Percentiles rank a stretch among this genome's conserved stretches.
Conservation (phyloP, 2,329 filamentous ascomycete species). For the Botryotinia convoluta region DNA sequence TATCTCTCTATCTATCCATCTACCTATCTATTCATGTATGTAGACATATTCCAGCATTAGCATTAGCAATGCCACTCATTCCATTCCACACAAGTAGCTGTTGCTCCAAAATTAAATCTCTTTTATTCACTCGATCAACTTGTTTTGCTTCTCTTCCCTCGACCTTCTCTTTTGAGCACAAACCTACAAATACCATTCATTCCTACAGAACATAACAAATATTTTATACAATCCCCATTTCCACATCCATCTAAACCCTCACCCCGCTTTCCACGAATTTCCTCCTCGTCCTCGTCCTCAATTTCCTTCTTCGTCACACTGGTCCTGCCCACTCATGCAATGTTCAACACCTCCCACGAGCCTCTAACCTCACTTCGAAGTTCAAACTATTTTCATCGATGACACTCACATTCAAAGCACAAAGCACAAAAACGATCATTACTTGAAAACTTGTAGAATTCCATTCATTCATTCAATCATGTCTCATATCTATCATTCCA, state of each 20-base stretch:
- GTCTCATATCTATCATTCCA: constrained; percentile 12
- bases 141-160: not conserved
- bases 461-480: constrained; percentile 18
- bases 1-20: not conserved
- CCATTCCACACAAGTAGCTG: not conserved
- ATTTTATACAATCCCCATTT: not conserved
- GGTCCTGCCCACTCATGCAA: not conserved
- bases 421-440: not conserved
- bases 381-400: not conserved
- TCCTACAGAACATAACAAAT: not conserved
- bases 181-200: not conserved
- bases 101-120: not conserved
- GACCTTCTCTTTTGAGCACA: not conserved
- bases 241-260: not conserved
- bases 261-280: not conserved
- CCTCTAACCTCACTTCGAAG: not conserved
- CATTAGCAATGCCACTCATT: not conserved
- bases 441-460: not conserved
- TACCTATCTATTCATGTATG: too few relatives aligned
- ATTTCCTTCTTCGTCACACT: not conserved
- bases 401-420: not conserved
- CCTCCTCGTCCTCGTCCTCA: not conserved
- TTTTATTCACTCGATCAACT: not conserved
- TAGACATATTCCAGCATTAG: not conserved
- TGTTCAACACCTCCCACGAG: too few relatives aligned